Conservation (phyloP, 2,329 filamentous ascomycete genomes). For the Colletotrichum chlorophyti region DNA sequence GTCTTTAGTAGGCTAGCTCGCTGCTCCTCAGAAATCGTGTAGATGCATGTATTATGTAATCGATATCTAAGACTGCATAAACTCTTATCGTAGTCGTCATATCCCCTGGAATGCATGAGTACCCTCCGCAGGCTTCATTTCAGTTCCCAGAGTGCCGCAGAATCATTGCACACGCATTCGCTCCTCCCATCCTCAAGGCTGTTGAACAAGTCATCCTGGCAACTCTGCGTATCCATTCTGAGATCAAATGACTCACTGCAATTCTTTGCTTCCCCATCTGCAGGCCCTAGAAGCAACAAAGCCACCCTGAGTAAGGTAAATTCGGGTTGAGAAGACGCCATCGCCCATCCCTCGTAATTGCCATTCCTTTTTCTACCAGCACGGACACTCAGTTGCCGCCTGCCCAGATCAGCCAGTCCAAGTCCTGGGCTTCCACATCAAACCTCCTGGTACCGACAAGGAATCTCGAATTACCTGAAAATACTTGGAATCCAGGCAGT, state of each 20-base stretch:
- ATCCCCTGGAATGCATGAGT: neutral
- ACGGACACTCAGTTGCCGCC: conserved; percentile 12
- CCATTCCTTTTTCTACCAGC: conserved; percentile 6
- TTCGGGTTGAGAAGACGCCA: neutral
- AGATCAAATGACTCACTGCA: conserved; percentile 13
- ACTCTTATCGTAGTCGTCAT: neutral
- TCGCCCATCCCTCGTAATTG: neutral
- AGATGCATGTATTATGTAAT: neutral
- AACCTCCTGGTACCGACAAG: too few relatives aligned
- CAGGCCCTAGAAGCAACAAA: neutral
- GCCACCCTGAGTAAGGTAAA: neutral
- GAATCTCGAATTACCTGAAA: too few relatives aligned
- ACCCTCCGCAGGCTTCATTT: neutral
- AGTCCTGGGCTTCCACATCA: too few relatives aligned
- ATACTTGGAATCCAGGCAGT: too few relatives aligned
- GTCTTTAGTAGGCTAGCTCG: neutral
- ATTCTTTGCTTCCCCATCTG: neutral
- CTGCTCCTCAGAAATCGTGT: neutral
- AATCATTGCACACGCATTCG: neutral
- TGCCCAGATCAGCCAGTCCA: conserved; percentile 7
- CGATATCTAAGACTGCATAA: neutral
- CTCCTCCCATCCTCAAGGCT: neutral
- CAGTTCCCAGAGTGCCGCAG: neutral
- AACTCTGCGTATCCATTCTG: neutral
- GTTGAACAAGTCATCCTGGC: neutral